Base-by-base conservation (phyloP, 2,329 filamentous ascomycete species). In the Colletotrichum incanum region DNA sequence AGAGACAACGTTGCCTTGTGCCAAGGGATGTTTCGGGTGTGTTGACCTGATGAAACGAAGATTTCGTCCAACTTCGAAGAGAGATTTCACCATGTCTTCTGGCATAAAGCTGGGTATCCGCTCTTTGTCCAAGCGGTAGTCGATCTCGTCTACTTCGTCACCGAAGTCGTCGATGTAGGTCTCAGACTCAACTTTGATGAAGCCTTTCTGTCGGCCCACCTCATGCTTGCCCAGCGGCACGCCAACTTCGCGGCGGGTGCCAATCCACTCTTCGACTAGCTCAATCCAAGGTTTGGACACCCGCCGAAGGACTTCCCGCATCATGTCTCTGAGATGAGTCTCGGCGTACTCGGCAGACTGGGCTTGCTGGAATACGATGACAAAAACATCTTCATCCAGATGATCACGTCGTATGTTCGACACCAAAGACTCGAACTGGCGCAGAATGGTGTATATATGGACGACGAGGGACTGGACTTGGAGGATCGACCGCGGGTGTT, bases 1-100 rank as follows among this genome's bases (percentile, higher is more conserved):
- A 12, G 78, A 75, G 7, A 90, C 79, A 7, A 87, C 82, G 34
- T 85, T 83, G n/a, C 84, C 77, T 52, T 85, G 86, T 18, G 90
- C 88, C 52, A 96, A 83, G 0, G 92, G 90, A 78, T 97, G 93
- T 2, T 91, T 85, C 6, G 93, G 88, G 78, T 96, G 93, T 75
- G 93, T 90, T 28, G 85, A 84, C 75, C 91, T 89, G 59, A 97
- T 85, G 65, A 96, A 91, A 9, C 93, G 89, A 59, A 97, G 82
- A 78, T 93, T 96, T 76, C 89, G 90, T 5, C 94, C 94, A 4
- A 92, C 93, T 78, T 97, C 94, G 74, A 96, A 95, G n/a, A 96
- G 90, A 6, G 87, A 84, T 62, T 89, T 87, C 3, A 90, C 91
- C 75, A 95, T 88, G 69, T 96, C 93, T 6, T 84, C 80, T 0